Percentiles rank a stretch among this genome's conserved stretches.
phyloP scores from a whole-genome alignment of 23 red algal species.

The Rhodosorus marinus region DNA sequence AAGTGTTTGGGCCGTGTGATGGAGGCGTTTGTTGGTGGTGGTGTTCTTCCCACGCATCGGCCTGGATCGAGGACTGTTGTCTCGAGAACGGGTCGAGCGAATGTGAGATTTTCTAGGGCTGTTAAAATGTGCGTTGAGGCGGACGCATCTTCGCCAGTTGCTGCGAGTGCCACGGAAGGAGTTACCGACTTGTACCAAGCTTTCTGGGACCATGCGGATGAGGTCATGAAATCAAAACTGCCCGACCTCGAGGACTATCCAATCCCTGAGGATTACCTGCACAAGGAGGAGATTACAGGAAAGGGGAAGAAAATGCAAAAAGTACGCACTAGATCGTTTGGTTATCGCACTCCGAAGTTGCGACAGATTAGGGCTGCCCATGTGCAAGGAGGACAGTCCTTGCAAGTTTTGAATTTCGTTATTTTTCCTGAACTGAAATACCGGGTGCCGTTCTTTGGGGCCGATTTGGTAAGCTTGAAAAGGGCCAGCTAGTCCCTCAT shows the following conservation, averaged over 20 bases:
- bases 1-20: background rate
- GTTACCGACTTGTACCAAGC: conserved; percentile 70
- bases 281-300: conserved; percentile 69
- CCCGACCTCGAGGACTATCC: conserved; percentile 44
- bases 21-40: background rate
- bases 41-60: background rate
- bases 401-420: conserved; percentile 95
- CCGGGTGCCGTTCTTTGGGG: conserved; percentile 78
- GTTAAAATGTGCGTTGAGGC: background rate
- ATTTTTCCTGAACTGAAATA: conserved; percentile 76
- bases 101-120: background rate
- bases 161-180: conserved; percentile 3
- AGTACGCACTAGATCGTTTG: conserved; percentile 53
- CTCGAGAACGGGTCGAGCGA: background rate
- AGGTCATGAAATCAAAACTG: conserved; percentile 28
- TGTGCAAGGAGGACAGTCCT: conserved; percentile 47
- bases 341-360: conserved; percentile 59
- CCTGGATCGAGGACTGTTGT: background rate
- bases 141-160: background rate
- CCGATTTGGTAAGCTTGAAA: conserved; percentile 86
- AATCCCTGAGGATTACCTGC: conserved; percentile 57
- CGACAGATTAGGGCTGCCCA: conserved; percentile 84
- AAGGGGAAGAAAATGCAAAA: conserved; percentile 51
- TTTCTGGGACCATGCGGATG: conserved; percentile 58
- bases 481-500: too few relatives aligned